Percentiles rank a stretch among this genome's conserved stretches.
Evolutionary conservation across 2,329 filamentous ascomycete genomes (phyloP).

Genomic region (Claviceps humidiphila): DNA sequence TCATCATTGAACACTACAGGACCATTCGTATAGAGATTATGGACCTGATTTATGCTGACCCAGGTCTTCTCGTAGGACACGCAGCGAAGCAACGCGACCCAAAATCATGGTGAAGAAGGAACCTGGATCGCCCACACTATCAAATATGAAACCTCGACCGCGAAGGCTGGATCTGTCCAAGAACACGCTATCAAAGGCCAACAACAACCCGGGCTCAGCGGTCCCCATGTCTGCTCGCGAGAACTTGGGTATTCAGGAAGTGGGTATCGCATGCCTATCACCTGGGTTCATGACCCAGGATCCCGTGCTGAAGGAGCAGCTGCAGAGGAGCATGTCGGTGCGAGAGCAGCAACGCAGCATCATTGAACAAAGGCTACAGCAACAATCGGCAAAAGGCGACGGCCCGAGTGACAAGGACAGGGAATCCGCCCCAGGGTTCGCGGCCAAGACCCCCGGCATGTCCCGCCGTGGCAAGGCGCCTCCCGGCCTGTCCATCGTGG

Average conservation of each 20-base stretch:
- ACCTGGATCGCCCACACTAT: constrained; percentile 71
- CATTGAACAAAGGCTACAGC: constrained; percentile 82
- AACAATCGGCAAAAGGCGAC: constrained; percentile 70
- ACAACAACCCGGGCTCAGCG: constrained; percentile 44
- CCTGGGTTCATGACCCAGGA: constrained; percentile 94
- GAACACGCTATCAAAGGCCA: constrained; percentile 36
- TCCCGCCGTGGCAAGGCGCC: constrained; percentile 68
- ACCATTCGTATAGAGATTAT: no score
- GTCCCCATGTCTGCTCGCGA: constrained; percentile 71
- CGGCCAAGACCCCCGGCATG: constrained; percentile 60
- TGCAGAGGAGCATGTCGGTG: constrained; percentile 87
- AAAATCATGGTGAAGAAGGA: constrained; percentile 97
- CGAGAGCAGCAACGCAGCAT: constrained; percentile 89
- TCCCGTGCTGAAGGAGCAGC: constrained; percentile 88
- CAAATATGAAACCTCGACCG: constrained; percentile 53
- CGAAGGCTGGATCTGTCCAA: constrained; percentile 62
- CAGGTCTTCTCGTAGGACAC: constrained; percentile 20
- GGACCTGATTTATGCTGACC: constrained; percentile 4
- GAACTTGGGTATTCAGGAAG: constrained; percentile 72
- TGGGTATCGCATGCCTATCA: constrained; percentile 86
- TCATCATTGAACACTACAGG: neutral
- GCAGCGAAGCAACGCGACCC: constrained; percentile 36
- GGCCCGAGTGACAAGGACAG: constrained; percentile 45
- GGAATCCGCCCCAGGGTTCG: constrained; percentile 32
- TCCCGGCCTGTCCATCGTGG: constrained; percentile 85